Conservation (phyloP, 257 asterid species). For the Primulina eburnea region DNA sequence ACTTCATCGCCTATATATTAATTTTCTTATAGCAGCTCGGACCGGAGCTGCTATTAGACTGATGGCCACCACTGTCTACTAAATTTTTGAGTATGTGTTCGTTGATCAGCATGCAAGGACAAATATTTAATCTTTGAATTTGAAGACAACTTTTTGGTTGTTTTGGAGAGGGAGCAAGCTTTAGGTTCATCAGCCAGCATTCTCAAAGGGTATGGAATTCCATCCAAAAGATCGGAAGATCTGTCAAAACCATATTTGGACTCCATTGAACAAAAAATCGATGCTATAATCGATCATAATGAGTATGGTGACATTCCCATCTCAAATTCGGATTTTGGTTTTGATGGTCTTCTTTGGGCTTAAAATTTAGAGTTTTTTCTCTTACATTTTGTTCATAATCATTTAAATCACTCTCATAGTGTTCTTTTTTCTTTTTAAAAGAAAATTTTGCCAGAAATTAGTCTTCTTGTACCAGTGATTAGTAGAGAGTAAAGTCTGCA, state of each 20-base stretch:
- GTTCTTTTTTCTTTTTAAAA: too few species aligned
- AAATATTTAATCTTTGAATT: conserved; percentile 75
- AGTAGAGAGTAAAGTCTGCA: not conserved
- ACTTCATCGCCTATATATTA: conserved; percentile 9
- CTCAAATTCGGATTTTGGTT: conserved; percentile 62
- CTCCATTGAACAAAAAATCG: conserved; percentile 25
- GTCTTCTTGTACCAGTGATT: not conserved
- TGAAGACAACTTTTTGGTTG: conserved; percentile 75
- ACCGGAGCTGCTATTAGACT: not conserved
- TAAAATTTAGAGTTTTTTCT: conserved; percentile 13
- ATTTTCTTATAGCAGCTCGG: not conserved
- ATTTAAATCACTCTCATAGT: not conserved
- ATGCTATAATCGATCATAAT: conserved; percentile 28
- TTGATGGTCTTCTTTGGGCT: conserved; percentile 76
- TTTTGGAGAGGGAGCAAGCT: conserved; percentile 74
- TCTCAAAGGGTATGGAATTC: conserved; percentile 85
- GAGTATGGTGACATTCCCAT: conserved; percentile 63
- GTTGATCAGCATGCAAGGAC: conserved; percentile 59
- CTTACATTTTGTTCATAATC: not conserved
- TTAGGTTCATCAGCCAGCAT: conserved; percentile 61
- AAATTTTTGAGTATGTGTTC: not conserved
- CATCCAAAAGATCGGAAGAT: conserved; percentile 77
- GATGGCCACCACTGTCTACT: not conserved
- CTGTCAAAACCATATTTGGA: conserved; percentile 63
- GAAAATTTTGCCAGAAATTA: not conserved